phyloP scores from a whole-genome alignment of 768 basidiomycete genomes.

The Russula brevipes region DNA sequence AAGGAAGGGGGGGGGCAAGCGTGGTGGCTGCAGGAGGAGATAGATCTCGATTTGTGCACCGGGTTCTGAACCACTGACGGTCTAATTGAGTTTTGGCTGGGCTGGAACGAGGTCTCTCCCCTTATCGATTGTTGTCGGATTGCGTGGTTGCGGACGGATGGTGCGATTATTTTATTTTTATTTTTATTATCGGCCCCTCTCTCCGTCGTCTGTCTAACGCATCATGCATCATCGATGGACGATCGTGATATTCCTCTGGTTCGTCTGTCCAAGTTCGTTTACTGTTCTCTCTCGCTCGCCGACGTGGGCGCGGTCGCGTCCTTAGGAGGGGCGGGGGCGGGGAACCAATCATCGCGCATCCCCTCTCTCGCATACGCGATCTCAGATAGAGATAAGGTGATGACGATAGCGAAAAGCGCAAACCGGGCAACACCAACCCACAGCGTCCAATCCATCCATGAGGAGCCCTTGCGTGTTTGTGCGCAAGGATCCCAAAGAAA shows the following conservation, averaged over 20 bases:
- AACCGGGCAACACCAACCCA: no score
- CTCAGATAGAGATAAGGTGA: constrained; percentile 16
- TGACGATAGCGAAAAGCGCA: not conserved
- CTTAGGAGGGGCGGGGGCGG: no score
- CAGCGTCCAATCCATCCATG: no score
- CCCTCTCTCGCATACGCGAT: not conserved
- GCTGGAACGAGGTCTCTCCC: not conserved
- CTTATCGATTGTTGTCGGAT: constrained; percentile 23
- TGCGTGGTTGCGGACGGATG: not conserved
- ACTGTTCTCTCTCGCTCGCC: no score
- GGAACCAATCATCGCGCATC: not conserved
- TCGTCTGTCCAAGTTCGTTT: no score
- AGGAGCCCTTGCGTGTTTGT: no score
- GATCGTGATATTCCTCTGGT: no score
- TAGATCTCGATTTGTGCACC: constrained; percentile 14
- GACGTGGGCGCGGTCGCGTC: no score
- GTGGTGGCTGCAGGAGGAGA: constrained; percentile 18
- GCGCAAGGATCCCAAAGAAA: no score
- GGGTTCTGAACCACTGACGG: not conserved
- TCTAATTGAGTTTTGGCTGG: constrained; percentile 16
- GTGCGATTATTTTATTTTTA: not conserved
- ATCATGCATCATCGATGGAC: no score
- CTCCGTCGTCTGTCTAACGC: not conserved
- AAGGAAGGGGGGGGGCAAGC: not conserved
- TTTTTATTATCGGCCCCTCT: not conserved